Percentiles rank a stretch among this genome's conserved stretches.
Evolutionary conservation across 768 basidiomycete genomes (phyloP).

Genomic region (Rubroboletus satanas): DNA sequence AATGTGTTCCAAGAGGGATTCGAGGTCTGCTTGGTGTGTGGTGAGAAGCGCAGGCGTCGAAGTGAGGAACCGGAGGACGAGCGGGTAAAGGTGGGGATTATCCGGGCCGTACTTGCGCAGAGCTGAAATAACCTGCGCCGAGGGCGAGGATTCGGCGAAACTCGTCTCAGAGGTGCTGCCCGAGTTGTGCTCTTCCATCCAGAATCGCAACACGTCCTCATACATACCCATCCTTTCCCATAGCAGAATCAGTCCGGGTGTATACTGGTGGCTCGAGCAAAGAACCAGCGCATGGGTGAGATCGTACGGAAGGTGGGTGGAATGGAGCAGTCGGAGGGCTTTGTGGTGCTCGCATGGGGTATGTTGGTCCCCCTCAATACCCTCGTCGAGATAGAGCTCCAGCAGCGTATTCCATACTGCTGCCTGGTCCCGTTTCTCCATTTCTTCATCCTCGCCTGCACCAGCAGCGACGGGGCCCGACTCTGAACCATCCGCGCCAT

Average conservation of each 20-base stretch:
- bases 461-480: constrained; percentile 8
- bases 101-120: constrained; percentile 70
- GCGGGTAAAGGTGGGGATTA: constrained; percentile 75
- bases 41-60: constrained; percentile 70
- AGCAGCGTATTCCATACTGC: constrained; percentile 95
- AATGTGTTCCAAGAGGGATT: constrained; percentile 67
- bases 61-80: constrained; percentile 88
- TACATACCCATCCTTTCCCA: constrained; percentile 97
- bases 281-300: constrained; percentile 91
- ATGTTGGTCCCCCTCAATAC: constrained; percentile 22
- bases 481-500: constrained; percentile 26
- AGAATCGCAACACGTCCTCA: constrained; percentile 90
- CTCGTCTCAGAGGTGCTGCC: background rate
- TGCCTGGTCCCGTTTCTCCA: constrained; percentile 64
- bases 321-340: constrained; percentile 67
- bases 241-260: constrained; percentile 77
- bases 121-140: constrained; percentile 58
- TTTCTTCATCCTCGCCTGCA: constrained; percentile 39
- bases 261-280: constrained; percentile 81
- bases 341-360: constrained; percentile 39
- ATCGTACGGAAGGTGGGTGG: constrained; percentile 70
- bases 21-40: constrained; percentile 69
- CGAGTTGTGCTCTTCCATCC: constrained; percentile 67
- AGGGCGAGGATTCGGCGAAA: constrained; percentile 34
- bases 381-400: constrained; percentile 78